Conservation (phyloP, 176 grass and related monocot species). For the Oryza australiensis region DNA sequence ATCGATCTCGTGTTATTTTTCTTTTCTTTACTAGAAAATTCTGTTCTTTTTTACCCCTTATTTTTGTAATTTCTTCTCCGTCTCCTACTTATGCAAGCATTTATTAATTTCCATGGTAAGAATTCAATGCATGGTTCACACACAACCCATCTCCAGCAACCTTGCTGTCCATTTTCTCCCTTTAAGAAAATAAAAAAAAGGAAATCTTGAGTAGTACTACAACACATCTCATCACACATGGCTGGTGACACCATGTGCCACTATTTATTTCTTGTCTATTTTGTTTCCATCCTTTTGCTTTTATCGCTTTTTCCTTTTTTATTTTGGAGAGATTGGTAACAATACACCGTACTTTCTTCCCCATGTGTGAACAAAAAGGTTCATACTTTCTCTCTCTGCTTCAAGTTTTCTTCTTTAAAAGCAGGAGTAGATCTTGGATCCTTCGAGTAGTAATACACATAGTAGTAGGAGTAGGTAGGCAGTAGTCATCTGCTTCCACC, state of each 20-base stretch:
- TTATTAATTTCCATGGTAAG: slow-evolving; percentile 25
- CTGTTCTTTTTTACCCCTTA: background rate
- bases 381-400: background rate
- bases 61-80: background rate
- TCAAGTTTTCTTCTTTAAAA: background rate
- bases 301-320: background rate
- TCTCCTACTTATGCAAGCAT: background rate
- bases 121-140: slow-evolving; percentile 3
- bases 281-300: slow-evolving; percentile 9
- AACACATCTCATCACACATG: background rate
- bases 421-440: slow-evolving; percentile 50
- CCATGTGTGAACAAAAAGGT: slow-evolving; percentile 48
- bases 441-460: slow-evolving; percentile 35
- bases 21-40: background rate
- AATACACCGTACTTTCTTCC: slow-evolving; percentile 12
- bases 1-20: background rate
- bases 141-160: slow-evolving; percentile 15
- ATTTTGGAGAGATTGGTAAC: background rate
- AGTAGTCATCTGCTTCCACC: background rate
- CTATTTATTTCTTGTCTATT: slow-evolving; percentile 35
- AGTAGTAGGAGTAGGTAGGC: slow-evolving; percentile 40
- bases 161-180: slow-evolving; percentile 1
- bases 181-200: background rate
- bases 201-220: slow-evolving; percentile 16
- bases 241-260: slow-evolving; percentile 23